These are phyloP conservation scores for Conticribra guillardii DNA, from an alignment of 108 stramenopile genomes.

Conservation along the genomic window DNA sequence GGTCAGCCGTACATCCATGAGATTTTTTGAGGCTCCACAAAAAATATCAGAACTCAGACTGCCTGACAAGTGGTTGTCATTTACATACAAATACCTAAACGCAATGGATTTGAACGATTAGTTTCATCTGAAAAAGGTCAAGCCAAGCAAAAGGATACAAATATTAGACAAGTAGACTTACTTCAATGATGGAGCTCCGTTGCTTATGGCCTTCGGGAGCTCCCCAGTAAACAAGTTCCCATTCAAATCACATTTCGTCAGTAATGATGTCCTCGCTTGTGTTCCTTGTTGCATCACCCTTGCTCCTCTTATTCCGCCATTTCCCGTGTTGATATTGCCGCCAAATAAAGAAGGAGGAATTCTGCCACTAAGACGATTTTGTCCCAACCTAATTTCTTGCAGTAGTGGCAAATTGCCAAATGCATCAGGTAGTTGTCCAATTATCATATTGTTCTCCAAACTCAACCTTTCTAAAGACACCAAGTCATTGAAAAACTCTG, in stretches of 20 bases:
- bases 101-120: constrained; percentile 23
- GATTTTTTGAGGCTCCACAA: constrained; percentile 12
- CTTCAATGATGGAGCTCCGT: not conserved
- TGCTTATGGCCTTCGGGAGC: not conserved
- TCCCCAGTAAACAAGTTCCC: constrained; percentile 15
- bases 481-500: constrained; percentile 33
- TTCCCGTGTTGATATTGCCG: no score
- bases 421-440: constrained; percentile 48
- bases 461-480: constrained; percentile 32
- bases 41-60: constrained; percentile 43
- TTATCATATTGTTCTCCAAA: constrained; percentile 44
- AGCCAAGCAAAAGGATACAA: not conserved
- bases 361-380: constrained; percentile 52
- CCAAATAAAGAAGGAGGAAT: constrained; percentile 39
- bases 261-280: constrained; percentile 6
- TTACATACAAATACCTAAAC: constrained; percentile 58
- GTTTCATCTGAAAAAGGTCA: no score
- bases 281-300: not conserved
- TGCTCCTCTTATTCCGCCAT: no score
- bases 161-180: constrained; percentile 6
- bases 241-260: constrained; percentile 21
- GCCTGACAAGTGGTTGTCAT: constrained; percentile 66
- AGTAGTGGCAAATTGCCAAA: constrained; percentile 40
- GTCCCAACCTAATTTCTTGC: constrained; percentile 49
- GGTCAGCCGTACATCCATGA: constrained; percentile 22